phyloP scores from a whole-genome alignment of 148 eudicot genomes.

The Oxyria digyna region DNA sequence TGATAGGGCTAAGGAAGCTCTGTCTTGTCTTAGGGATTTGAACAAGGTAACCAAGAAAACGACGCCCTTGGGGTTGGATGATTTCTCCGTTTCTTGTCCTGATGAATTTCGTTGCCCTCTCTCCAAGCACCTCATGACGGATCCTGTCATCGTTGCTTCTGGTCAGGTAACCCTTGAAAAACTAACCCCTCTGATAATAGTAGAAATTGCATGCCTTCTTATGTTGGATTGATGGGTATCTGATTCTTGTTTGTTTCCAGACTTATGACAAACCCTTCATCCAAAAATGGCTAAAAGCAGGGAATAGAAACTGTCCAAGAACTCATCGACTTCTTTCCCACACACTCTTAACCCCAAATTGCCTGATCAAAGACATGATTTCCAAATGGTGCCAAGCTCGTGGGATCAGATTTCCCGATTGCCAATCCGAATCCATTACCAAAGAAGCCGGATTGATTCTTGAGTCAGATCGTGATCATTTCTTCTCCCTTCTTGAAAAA shows the following conservation, averaged over 20 bases:
- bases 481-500: conserved; percentile 38
- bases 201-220: background rate
- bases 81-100: conserved; percentile 22
- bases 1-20: conserved; percentile 46
- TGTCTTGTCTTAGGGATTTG: conserved; percentile 38
- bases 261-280: conserved; percentile 78
- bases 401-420: conserved; percentile 37
- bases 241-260: conserved; percentile 22
- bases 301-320: conserved; percentile 65
- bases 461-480: conserved; percentile 51
- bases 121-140: conserved; percentile 69
- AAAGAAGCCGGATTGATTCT: conserved; percentile 21
- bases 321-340: conserved; percentile 90
- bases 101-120: conserved; percentile 72
- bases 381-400: conserved; percentile 56
- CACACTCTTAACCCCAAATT: conserved; percentile 60
- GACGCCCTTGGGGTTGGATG: conserved; percentile 13
- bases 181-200: background rate
- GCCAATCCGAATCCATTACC: conserved; percentile 21
- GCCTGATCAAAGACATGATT: conserved; percentile 56
- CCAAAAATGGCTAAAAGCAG: conserved; percentile 78
- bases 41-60: conserved; percentile 24
- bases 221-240: background rate
- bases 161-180: conserved; percentile 42
- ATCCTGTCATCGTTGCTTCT: conserved; percentile 74